These are phyloP conservation scores for Liquidambar formosana DNA, from an alignment of 164 flowering plant genomes.

Conservation along the genomic window DNA sequence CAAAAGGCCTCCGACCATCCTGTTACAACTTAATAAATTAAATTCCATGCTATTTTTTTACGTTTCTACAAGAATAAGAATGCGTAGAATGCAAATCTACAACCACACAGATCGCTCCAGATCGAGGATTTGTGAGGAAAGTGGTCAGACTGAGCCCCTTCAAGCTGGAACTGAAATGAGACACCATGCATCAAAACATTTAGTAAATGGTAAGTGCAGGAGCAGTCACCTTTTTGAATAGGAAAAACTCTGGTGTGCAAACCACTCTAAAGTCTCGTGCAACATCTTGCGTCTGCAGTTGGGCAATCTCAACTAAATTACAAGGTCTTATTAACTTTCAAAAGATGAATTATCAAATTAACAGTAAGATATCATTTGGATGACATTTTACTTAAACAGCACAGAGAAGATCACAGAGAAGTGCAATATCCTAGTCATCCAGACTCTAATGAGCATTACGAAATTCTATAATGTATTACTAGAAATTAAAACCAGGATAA, in stretches of 20 bases:
- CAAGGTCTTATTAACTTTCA: neutral
- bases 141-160: neutral
- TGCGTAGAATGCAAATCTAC: neutral
- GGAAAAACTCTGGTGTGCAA: conserved; percentile 91
- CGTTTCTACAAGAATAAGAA: neutral
- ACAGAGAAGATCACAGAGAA: too few relatives aligned
- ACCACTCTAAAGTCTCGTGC: conserved; percentile 84
- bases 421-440: too few relatives aligned
- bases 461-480: too few relatives aligned
- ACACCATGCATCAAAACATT: neutral
- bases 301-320: conserved; percentile 12
- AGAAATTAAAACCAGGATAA: neutral
- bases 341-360: neutral
- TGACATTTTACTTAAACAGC: too few relatives aligned
- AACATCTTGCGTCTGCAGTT: conserved; percentile 81
- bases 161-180: neutral
- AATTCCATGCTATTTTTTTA: neutral
- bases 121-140: neutral
- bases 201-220: neutral
- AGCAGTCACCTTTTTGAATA: conserved; percentile 71
- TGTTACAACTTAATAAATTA: conserved; percentile 28
- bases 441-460: too few relatives aligned
- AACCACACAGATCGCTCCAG: neutral
- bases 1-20: conserved; percentile 94
- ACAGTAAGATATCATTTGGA: neutral